Evolutionary conservation across 1,284 basidiomycete species (phyloP), one percentile per base, ranked within the genome.

Genomic region (Ceratobasidium papillatum): DNA sequence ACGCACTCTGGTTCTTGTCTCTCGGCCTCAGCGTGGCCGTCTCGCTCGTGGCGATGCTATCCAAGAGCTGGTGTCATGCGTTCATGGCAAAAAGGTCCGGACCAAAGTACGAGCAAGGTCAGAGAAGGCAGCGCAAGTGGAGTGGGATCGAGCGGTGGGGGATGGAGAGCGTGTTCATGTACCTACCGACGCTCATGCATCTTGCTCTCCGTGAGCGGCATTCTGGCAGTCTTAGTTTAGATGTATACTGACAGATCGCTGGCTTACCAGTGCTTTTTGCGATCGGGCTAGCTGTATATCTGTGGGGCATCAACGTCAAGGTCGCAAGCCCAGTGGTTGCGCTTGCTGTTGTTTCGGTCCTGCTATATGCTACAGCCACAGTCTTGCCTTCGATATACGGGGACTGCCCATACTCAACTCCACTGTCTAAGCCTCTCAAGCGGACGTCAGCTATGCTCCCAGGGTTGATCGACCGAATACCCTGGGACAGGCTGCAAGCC

Each of bases 11-110:
- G 56, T 30, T 58, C 2, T 32, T 58, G 30, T 58, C 56, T 1
- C 59, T 41, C 7, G 34, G 34, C n/a, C 59, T 61, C 19, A 61
- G 59, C 19, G 36, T 61, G 5, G 59, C 59, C 34, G 59, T 61
- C 11, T 41, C 59, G 1, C 59, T 61, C 19, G 25, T 61, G 4
- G 59, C 59, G 17, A 61, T 61, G 59, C 59, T 61, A 2, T 30
- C 59, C 19, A 61, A 61, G n/a, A 32, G 34, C 36, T 38, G 59
- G 59, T 61, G 59, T n/a, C 17, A 41, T 19, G 9, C 5, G 59
- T 61, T 61, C n/a, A 38, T 43, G 36, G 3, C 38, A 22, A n/a
- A 32, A 1, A 32, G 59, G 7, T 5, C 14, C 17, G 59, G 59
- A 2, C 32, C 32, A 1, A 22, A 19, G 25, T 41, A 61, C 36